Conservation (phyloP, 805 yeast genomes). For the Candida tammaniensis region DNA sequence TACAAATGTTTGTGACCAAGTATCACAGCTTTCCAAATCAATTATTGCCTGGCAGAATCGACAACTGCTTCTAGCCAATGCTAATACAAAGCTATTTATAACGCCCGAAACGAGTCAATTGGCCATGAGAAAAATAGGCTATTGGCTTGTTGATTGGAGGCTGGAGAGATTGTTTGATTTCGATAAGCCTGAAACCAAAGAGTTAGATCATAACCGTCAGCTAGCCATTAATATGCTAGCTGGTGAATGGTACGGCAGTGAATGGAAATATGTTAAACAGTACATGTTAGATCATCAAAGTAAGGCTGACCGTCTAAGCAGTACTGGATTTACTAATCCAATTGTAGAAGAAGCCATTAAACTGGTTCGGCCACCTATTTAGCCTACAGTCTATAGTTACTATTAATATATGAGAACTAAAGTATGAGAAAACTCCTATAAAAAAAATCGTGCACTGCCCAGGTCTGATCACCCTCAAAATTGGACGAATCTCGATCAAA, state of each 20-base stretch:
- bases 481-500: background rate
- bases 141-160: slow-evolving; percentile 46
- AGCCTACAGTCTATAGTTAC: background rate
- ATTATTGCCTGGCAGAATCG: slow-evolving; percentile 19
- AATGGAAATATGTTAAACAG: slow-evolving; percentile 29
- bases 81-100: slow-evolving; percentile 21
- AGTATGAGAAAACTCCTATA: no score
- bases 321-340: slow-evolving; percentile 32
- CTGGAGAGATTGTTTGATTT: slow-evolving; percentile 3
- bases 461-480: background rate
- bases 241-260: slow-evolving; percentile 46
- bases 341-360: slow-evolving; percentile 36
- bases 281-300: slow-evolving; percentile 23
- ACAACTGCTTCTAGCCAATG: slow-evolving; percentile 1
- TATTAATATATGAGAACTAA: background rate
- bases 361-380: slow-evolving; percentile 39
- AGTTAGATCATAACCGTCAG: slow-evolving; percentile 16
- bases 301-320: slow-evolving; percentile 18
- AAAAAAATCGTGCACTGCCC: background rate
- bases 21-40: slow-evolving; percentile 25
- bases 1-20: slow-evolving; percentile 28
- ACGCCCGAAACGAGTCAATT: slow-evolving; percentile 39
- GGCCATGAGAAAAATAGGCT: slow-evolving; percentile 37
- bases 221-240: slow-evolving; percentile 32
- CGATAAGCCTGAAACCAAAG: slow-evolving; percentile 4